Conservation (phyloP, 495 filamentous ascomycete genomes). For the Chlorociboria aeruginascens region DNA sequence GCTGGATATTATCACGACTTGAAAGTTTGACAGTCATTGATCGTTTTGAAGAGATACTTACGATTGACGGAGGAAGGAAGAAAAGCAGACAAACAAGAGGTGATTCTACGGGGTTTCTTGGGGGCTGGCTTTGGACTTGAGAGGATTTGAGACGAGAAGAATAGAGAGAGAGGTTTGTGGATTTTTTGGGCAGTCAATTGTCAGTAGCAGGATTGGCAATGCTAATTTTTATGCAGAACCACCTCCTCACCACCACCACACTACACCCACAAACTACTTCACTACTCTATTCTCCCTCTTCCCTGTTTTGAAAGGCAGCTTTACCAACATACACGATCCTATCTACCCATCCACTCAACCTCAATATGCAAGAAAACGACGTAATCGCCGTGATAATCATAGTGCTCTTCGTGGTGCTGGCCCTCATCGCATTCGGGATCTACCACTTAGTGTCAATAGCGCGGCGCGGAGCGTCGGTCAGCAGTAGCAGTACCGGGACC, state of each 20-base stretch:
- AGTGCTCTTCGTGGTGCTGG: constrained; percentile 61
- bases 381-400: constrained; percentile 77
- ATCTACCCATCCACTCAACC: constrained; percentile 1
- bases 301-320: background rate
- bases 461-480: constrained; percentile 24
- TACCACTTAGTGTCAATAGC: constrained; percentile 43
- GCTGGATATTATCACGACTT: background rate
- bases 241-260: no score
- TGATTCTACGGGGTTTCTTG: no score
- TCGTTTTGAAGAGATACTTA: no score
- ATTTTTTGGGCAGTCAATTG: no score
- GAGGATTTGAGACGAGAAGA: no score
- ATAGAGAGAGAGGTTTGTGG: no score
- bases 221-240: background rate
- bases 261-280: no score
- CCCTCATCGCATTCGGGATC: constrained; percentile 57
- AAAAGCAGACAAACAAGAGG: no score
- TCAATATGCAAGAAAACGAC: constrained; percentile 53
- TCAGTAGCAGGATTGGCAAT: no score
- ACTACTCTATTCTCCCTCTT: background rate
- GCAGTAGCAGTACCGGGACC: constrained; percentile 2
- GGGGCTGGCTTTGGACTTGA: no score
- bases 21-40: no score
- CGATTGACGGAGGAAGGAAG: no score
- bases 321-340: background rate